phyloP scores from a whole-genome alignment of 1,284 basidiomycete genomes.

The Ustilago trichophora region DNA sequence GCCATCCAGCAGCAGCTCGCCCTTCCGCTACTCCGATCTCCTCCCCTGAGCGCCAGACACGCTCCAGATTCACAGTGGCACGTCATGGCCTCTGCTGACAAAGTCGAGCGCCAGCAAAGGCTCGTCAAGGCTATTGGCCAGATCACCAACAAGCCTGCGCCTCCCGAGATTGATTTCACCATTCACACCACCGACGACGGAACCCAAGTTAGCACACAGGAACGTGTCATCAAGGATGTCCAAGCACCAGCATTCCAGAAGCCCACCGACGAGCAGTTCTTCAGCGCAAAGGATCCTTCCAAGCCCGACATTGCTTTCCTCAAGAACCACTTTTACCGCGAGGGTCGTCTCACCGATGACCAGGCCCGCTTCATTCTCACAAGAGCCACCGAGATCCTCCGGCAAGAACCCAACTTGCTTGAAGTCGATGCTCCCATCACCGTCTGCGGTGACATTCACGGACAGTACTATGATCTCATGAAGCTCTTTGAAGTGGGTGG shows the following conservation, averaged over 20 bases:
- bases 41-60: not conserved
- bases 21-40: too few species aligned
- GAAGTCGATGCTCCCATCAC: conserved; percentile 94
- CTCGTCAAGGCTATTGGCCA: conserved; percentile 59
- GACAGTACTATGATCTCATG: conserved; percentile 66
- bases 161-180: conserved; percentile 68
- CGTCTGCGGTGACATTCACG: conserved; percentile 66
- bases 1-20: too few species aligned
- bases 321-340: conserved; percentile 98
- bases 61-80: not conserved
- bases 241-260: conserved; percentile 79
- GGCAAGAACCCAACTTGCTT: conserved; percentile 85
- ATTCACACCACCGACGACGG: conserved; percentile 68
- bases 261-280: conserved; percentile 91
- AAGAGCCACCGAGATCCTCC: conserved; percentile 77
- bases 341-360: conserved; percentile 85
- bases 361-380: conserved; percentile 89
- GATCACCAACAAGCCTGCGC: conserved; percentile 58
- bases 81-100: conserved; percentile 18
- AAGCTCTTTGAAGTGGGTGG: conserved; percentile 66
- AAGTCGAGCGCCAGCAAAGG: conserved; percentile 44
- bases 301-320: conserved; percentile 83
- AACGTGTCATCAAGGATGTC: conserved; percentile 68
- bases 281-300: conserved; percentile 57
- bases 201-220: conserved; percentile 67